Evolutionary conservation across 441 rosid genomes (phyloP).

Genomic region (Manihot esculenta): DNA sequence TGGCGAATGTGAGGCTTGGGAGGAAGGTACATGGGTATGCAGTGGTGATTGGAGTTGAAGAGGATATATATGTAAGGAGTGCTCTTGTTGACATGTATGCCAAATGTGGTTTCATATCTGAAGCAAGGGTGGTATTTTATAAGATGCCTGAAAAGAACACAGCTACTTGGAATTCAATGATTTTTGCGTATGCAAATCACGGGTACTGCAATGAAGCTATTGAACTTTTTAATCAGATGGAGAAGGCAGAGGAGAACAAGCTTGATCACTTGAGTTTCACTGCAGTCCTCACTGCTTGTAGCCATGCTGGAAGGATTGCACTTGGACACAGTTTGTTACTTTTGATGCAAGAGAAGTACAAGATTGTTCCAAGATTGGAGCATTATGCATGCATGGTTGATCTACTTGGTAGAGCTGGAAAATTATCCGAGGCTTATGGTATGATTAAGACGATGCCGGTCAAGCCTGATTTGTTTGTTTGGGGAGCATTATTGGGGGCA

Average conservation of each 20-base stretch:
- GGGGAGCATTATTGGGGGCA: constrained; percentile 92
- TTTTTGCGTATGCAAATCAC: constrained; percentile 75
- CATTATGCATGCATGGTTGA: constrained; percentile 85
- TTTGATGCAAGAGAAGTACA: constrained; percentile 61
- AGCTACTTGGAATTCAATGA: constrained; percentile 84
- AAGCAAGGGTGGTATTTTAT: constrained; percentile 51
- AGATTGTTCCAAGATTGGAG: constrained; percentile 65
- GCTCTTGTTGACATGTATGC: constrained; percentile 79
- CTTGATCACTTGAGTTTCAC: constrained; percentile 73
- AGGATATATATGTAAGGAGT: constrained; percentile 54
- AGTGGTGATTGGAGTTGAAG: constrained; percentile 54
- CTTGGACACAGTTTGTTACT: constrained; percentile 56
- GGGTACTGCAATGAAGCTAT: constrained; percentile 68
- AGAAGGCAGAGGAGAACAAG: constrained; percentile 41
- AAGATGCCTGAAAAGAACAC: constrained; percentile 51
- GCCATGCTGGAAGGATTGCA: constrained; percentile 67
- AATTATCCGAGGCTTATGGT: constrained; percentile 53
- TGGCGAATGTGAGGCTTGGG: constrained; percentile 47
- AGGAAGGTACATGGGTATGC: constrained; percentile 76
- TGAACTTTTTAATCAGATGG: constrained; percentile 65
- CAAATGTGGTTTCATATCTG: constrained; percentile 60
- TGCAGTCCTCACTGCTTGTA: constrained; percentile 79
- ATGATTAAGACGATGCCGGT: constrained; percentile 55
- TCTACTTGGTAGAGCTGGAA: constrained; percentile 79
- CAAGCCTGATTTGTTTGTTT: constrained; percentile 72